Evolutionary conservation across 192 early-diverging fungal genomes (phyloP).

Genomic region (Coemansia sp.): DNA sequence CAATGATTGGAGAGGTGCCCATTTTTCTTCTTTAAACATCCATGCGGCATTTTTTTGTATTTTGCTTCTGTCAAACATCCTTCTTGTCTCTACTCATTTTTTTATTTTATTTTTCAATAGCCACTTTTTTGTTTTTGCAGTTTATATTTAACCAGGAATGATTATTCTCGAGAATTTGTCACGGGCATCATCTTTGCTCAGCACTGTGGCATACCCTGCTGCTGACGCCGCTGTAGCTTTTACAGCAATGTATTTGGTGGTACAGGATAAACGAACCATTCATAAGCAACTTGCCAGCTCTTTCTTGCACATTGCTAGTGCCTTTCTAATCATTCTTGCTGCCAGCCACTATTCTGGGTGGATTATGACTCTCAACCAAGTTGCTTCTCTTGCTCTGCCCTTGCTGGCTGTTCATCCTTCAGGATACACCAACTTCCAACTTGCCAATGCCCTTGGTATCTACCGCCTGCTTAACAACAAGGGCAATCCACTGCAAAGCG

Average conservation of each 20-base stretch:
- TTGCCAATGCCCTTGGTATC: slow-evolving; percentile 15
- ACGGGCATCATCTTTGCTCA: not conserved
- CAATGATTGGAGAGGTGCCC: not conserved
- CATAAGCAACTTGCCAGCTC: not conserved
- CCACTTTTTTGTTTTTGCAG: not conserved
- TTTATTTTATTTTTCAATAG: not conserved
- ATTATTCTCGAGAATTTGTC: not conserved
- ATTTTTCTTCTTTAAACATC: not conserved
- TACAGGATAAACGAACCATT: not conserved
- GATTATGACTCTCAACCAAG: not conserved
- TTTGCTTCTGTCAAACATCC: not conserved
- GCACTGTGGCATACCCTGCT: not conserved
- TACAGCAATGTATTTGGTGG: not conserved
- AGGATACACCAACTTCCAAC: slow-evolving; percentile 11
- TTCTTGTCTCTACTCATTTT: not conserved
- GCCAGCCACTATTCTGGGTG: slow-evolving; percentile 5
- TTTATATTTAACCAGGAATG: not conserved
- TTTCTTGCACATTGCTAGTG: not conserved
- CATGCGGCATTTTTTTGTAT: not conserved
- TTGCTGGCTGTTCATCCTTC: not conserved
- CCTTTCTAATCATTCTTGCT: slow-evolving; percentile 12
- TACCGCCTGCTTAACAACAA: slow-evolving; percentile 3
- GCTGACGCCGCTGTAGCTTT: not conserved
- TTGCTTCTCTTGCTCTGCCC: not conserved
- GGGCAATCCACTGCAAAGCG: not conserved